Percentiles rank a stretch among this genome's conserved stretches.
Evolutionary conservation across 1,284 basidiomycete genomes (phyloP).

Genomic region (Thelephora terrestris): DNA sequence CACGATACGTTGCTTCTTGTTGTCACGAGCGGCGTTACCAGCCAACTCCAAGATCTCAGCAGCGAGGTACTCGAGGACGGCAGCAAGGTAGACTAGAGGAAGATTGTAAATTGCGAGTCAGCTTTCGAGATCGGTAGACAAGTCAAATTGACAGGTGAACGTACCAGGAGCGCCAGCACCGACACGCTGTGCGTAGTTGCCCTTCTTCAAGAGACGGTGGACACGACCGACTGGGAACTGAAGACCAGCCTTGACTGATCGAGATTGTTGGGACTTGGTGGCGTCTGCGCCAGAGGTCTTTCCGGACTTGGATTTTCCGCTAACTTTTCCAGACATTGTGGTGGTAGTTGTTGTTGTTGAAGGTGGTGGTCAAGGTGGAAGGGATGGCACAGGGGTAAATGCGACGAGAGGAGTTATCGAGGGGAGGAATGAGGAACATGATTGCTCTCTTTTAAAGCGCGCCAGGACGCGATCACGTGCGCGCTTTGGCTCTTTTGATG

Average conservation of each 20-base stretch:
- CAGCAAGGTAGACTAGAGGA: conserved; percentile 72
- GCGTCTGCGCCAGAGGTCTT: conserved; percentile 41
- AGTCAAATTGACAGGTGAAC: conserved; percentile 13
- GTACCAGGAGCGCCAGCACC: conserved; percentile 73
- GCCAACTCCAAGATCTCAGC: conserved; percentile 86
- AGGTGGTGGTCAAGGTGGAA: not conserved
- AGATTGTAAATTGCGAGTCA: not conserved
- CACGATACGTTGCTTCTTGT: conserved; percentile 83
- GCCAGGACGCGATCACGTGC: not conserved
- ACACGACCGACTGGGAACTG: conserved; percentile 91
- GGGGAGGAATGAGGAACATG: not conserved
- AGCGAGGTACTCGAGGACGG: conserved; percentile 75
- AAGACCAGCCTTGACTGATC: conserved; percentile 75
- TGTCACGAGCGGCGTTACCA: conserved; percentile 72
- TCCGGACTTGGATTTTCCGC: conserved; percentile 53
- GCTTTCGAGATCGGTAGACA: conserved; percentile 1
- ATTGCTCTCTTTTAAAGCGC: not conserved
- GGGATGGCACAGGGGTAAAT: not conserved
- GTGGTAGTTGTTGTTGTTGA: not conserved
- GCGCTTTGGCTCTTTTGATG: not conserved
- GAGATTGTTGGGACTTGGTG: conserved; percentile 50
- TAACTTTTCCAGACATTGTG: conserved; percentile 47
- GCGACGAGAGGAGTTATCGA: not conserved
- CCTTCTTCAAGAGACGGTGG: conserved; percentile 83
- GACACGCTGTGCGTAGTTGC: conserved; percentile 78